Evolutionary conservation across 192 early-diverging fungal species (phyloP).

Genomic region (Tieghemiomyces parasiticus): DNA sequence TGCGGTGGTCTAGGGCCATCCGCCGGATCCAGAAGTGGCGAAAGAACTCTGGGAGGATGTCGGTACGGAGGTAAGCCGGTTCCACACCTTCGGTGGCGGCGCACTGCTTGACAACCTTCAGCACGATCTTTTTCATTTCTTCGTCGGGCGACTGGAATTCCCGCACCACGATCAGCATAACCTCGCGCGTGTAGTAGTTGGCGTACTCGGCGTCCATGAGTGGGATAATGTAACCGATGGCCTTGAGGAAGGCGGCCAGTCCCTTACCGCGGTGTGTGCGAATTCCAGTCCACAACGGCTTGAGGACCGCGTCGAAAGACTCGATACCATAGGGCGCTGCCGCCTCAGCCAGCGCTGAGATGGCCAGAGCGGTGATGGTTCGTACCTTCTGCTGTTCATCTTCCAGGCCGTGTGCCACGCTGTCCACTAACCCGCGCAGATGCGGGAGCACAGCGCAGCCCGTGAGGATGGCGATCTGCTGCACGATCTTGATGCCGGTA

Average conservation of each 20-base stretch:
- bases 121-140: constrained; percentile 97
- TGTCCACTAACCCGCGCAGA: constrained; percentile 79
- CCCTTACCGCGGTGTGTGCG: constrained; percentile 91
- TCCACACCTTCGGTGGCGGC: constrained; percentile 85
- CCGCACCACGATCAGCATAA: constrained; percentile 81
- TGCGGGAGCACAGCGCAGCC: constrained; percentile 93
- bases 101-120: constrained; percentile 96
- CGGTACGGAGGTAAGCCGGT: constrained; percentile 66
- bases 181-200: constrained; percentile 85
- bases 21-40: constrained; percentile 95
- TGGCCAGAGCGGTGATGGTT: constrained; percentile 85
- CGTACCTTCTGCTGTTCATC: constrained; percentile 97
- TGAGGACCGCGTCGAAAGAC: constrained; percentile 80
- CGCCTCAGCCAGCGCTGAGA: constrained; percentile 91
- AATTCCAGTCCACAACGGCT: constrained; percentile 85
- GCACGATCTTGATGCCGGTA: constrained; percentile 94
- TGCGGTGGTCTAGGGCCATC: constrained; percentile 90
- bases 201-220: constrained; percentile 94
- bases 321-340: constrained; percentile 98
- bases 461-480: constrained; percentile 90
- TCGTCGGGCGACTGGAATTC: constrained; percentile 97
- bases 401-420: constrained; percentile 77
- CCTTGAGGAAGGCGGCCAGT: constrained; percentile 93
- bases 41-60: constrained; percentile 92
- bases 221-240: constrained; percentile 97